Conservation (phyloP, 1,284 basidiomycete genomes). For the Ceraceosorus guamensis region DNA sequence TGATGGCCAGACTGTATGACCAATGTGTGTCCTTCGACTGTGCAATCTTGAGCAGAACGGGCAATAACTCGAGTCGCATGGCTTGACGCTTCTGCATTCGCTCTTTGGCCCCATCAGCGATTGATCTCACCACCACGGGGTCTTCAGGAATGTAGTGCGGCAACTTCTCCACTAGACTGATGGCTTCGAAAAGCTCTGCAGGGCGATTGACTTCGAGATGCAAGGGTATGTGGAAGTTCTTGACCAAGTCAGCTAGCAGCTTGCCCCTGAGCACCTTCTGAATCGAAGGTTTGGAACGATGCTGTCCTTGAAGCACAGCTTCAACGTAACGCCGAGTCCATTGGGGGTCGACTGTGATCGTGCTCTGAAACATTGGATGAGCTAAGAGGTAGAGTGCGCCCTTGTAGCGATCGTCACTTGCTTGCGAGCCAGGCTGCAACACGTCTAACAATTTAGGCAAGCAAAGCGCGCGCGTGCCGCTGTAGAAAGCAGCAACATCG, state of each 20-base stretch:
- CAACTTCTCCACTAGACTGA: slow-evolving; percentile 12
- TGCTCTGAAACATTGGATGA: slow-evolving; percentile 58
- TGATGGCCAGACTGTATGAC: slow-evolving; percentile 76
- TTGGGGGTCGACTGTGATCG: slow-evolving; percentile 58
- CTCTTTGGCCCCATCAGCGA: slow-evolving; percentile 39
- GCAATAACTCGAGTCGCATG: slow-evolving; percentile 53
- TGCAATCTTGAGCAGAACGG: slow-evolving; percentile 64
- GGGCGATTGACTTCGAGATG: slow-evolving; percentile 22
- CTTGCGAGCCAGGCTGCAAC: slow-evolving; percentile 47
- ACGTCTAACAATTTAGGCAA: slow-evolving; percentile 65
- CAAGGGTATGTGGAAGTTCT: slow-evolving; percentile 46
- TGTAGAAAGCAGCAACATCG: slow-evolving; percentile 66
- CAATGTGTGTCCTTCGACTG: slow-evolving; percentile 70
- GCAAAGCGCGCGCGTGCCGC: slow-evolving; percentile 69
- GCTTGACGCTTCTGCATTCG: slow-evolving; percentile 48
- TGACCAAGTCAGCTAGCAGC: slow-evolving; percentile 59
- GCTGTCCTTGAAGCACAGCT: slow-evolving; percentile 73
- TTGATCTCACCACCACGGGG: slow-evolving; percentile 38
- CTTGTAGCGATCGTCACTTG: slow-evolving; percentile 90
- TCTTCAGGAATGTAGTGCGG: not conserved
- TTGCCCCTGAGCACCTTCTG: slow-evolving; percentile 75
- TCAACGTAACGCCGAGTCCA: slow-evolving; percentile 63
- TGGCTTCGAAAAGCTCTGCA: slow-evolving; percentile 17
- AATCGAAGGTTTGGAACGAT: slow-evolving; percentile 84
- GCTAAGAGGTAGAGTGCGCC: slow-evolving; percentile 82